phyloP scores from a whole-genome alignment of 257 asterid genomes.

The Craterostigma plantagineum region DNA sequence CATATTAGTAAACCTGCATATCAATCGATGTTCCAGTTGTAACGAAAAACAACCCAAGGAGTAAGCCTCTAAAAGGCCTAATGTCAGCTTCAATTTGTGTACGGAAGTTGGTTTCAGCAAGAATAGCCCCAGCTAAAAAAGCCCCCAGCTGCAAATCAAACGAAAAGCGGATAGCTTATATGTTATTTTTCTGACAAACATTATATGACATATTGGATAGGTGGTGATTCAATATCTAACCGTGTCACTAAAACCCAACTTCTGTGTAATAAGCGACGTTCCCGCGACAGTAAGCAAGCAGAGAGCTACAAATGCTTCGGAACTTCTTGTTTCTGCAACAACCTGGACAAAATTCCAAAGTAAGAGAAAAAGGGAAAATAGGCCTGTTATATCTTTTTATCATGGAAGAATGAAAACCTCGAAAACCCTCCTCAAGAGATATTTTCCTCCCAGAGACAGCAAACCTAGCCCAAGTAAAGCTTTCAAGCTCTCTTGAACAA shows the following conservation, averaged over 20 bases:
- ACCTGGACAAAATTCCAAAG: constrained; percentile 31
- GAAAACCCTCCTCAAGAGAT: constrained; percentile 68
- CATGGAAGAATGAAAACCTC: constrained; percentile 38
- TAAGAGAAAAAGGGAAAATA: background rate
- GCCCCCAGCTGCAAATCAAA: constrained; percentile 74
- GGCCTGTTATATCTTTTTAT: no score
- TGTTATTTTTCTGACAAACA: background rate
- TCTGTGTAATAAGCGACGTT: constrained; percentile 85
- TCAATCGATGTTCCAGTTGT: constrained; percentile 96
- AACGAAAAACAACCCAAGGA: constrained; percentile 92
- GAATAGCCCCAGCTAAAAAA: constrained; percentile 84
- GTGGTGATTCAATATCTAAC: constrained; percentile 27
- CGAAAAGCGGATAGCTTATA: constrained; percentile 10
- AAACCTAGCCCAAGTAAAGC: constrained; percentile 83
- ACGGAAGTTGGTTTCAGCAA: constrained; percentile 94
- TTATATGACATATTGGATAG: background rate
- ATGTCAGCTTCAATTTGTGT: constrained; percentile 99
- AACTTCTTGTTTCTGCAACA: constrained; percentile 92
- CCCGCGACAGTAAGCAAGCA: constrained; percentile 97
- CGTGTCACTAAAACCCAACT: constrained; percentile 97
- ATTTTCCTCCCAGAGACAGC: constrained; percentile 93
- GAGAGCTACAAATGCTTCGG: constrained; percentile 97
- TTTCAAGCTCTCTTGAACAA: constrained; percentile 78
- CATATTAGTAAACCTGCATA: constrained; percentile 39
- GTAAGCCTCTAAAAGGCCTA: constrained; percentile 95